Evolutionary conservation across 2,329 filamentous ascomycete genomes (phyloP), one percentile per base, ranked within the genome.

Genomic region (Phaeosphaeria sp.): DNA sequence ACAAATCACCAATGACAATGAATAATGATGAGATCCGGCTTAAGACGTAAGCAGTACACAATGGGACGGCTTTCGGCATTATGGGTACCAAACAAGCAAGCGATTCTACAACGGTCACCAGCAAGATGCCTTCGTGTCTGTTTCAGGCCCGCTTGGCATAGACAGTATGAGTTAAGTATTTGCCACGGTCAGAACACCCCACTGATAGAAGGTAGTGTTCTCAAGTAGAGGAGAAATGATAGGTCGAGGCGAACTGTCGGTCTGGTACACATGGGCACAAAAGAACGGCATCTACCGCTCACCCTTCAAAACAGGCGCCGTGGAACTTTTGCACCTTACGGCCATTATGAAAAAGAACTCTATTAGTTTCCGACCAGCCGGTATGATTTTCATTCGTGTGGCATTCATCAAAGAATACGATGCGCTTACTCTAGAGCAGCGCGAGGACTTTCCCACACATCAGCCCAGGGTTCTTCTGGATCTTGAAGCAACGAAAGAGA

Each of bases 11-110:
- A 20, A 23, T 27, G 43, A 20, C 39, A 4, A 50, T 46, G 20
- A 46, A 58, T 47, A 52, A 58, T 27, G 70, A 71, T 48, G 46
- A 46, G 6, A 22, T 67, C 0, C 23, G 47, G n/a, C 58, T 71
- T 51, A 72, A 72, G 47, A 71, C 67, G 3, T 67, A 72, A 27
- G 20, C 6, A 43, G 47, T 15, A 48, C 27, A 2, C 56, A 55
- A 52, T 55, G 56, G 56, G 56, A 59, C 25, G 52, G 56, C 10
- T 54, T 55, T 11, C 15, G 52, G n/a, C 56, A 55, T 30, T 59
- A 43, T 46, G 50, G 50, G 11, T 44, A 54, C 27, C 55, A 49
- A 33, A 23, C 11, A 27, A 18, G 11, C 2, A 36, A 21, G 22
- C 6, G 18, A 20, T 57, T 41, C 20, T 57, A 53, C 33, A 53